Base-by-base conservation (phyloP, 2,329 filamentous ascomycete species). In the Colletotrichum lini region DNA sequence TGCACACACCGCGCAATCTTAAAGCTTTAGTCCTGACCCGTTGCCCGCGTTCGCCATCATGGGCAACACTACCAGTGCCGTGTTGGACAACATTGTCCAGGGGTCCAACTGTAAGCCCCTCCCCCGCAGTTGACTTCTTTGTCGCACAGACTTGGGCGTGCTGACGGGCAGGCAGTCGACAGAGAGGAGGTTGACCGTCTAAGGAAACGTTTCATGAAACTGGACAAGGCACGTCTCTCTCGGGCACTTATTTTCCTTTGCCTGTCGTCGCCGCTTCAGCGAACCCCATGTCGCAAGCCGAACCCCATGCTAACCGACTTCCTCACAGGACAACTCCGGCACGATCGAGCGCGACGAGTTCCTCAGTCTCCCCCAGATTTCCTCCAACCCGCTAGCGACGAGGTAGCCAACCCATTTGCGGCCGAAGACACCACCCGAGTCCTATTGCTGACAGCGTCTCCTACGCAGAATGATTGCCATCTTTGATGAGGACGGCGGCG, bases 301-400 rank as follows among this genome's bases (percentile, higher is more conserved):
- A 47, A n/a, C 10, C 49, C 61, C 49, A 45, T 18, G 62, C 73
- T 72, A 52, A 68, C 56, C 52, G 21, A 57, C 57, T 54, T 30
- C 67, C 44, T 50, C 47, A 38, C 70, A 98, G 96, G 96, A 99
- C 82, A 97, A 97, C 85, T 98, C 95, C 16, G 96, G 96, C 77
- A 98, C 96, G 58, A 98, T 99, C 84, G 96, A 99, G 84, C 95
- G 96, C 79, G 96, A 98, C 81, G 96, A 99, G 82, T 99, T 99
- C 83, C 91, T 99, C 75, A 96, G 94, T 79, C 91, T 99, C 71
- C 96, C 96, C 45, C 96, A 98, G 85, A 97, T 99, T 81, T 97
- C 95, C 67, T 98, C 96, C 59, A 99, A 99, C 84, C 96, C 96
- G 38, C 92, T 99, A 65, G 96, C 96, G 75, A 98, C 96, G 78